Conservation (phyloP, 768 basidiomycete species). For the Dictyophora rubrovolvata region DNA sequence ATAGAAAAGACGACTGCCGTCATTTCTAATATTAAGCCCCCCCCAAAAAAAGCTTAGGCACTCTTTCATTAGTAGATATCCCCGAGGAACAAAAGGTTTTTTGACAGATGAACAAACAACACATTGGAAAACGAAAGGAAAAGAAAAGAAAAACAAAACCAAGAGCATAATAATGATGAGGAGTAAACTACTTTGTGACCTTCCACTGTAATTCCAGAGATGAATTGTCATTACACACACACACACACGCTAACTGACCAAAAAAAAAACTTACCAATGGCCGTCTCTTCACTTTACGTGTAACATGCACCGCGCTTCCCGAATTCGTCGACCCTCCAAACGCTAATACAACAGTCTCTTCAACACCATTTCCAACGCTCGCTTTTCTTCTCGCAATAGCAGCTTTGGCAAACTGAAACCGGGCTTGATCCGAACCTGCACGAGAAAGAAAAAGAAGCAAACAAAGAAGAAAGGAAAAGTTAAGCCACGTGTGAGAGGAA, state of each 20-base stretch:
- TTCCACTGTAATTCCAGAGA: slow-evolving; percentile 6
- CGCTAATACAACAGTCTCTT: slow-evolving; percentile 87
- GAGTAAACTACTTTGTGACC: slow-evolving; percentile 10
- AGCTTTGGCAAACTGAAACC: slow-evolving; percentile 89
- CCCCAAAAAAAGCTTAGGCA: too few relatives aligned
- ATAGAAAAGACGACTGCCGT: too few relatives aligned
- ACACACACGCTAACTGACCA: not conserved
- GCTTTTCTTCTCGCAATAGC: slow-evolving; percentile 76
- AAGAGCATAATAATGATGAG: not conserved
- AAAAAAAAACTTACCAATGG: slow-evolving; percentile 18
- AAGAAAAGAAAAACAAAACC: not conserved
- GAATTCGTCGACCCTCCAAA: slow-evolving; percentile 54
- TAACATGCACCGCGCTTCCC: slow-evolving; percentile 76
- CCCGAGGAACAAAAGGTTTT: not conserved
- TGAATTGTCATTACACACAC: not conserved
- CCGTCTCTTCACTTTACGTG: slow-evolving; percentile 69
- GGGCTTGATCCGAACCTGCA: slow-evolving; percentile 69
- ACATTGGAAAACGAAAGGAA: not conserved
- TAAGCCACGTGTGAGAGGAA: not conserved
- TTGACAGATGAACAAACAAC: slow-evolving; percentile 9
- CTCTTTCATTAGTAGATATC: too few relatives aligned
- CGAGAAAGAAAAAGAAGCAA: slow-evolving; percentile 11
- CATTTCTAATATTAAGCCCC: too few relatives aligned
- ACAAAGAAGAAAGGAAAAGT: slow-evolving; percentile 6
- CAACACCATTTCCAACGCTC: slow-evolving; percentile 60